These are phyloP conservation scores for Salix koriyanagi DNA, from an alignment of 345 rosid species.

Conservation along the genomic window DNA sequence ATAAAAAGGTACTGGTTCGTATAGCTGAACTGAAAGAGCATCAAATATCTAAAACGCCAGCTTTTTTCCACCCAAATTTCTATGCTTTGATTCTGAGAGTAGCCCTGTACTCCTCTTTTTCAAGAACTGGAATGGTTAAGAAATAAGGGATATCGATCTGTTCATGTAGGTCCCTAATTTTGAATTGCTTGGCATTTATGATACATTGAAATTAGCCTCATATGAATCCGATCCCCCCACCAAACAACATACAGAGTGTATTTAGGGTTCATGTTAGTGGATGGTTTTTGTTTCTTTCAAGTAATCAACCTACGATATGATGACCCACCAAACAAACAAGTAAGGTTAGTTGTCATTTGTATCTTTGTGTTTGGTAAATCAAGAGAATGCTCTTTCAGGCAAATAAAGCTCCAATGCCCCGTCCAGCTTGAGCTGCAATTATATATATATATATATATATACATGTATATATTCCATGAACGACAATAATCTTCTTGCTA, in stretches of 20 bases:
- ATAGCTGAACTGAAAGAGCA: too few relatives aligned
- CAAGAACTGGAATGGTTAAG: slow-evolving; percentile 19
- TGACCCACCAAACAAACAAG: not conserved
- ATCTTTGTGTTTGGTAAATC: not conserved
- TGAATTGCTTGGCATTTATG: slow-evolving; percentile 22
- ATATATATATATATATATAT: too few relatives aligned
- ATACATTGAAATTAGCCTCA: not conserved
- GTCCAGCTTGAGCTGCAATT: slow-evolving; percentile 2
- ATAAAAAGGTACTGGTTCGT: too few relatives aligned
- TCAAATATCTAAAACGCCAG: not conserved
- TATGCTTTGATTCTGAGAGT: too few relatives aligned
- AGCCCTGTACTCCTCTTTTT: slow-evolving; percentile 14
- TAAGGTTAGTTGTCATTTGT: slow-evolving; percentile 9
- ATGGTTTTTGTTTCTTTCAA: slow-evolving; percentile 19
- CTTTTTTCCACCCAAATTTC: too few relatives aligned
- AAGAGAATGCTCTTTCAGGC: not conserved
- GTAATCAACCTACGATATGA: slow-evolving; percentile 1
- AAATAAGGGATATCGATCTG: not conserved
- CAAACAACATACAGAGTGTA: slow-evolving; percentile 25
- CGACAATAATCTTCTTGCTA: slow-evolving; percentile 8
- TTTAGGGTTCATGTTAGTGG: slow-evolving; percentile 9
- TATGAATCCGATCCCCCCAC: slow-evolving; percentile 12
- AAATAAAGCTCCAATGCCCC: not conserved
- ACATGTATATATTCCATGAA: not conserved
- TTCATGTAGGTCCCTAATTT: slow-evolving; percentile 11